Percentiles rank a stretch among this genome's conserved stretches.
Conservation (phyloP, 1,284 basidiomycete genomes). For the Rhodotorula sp. region DNA sequence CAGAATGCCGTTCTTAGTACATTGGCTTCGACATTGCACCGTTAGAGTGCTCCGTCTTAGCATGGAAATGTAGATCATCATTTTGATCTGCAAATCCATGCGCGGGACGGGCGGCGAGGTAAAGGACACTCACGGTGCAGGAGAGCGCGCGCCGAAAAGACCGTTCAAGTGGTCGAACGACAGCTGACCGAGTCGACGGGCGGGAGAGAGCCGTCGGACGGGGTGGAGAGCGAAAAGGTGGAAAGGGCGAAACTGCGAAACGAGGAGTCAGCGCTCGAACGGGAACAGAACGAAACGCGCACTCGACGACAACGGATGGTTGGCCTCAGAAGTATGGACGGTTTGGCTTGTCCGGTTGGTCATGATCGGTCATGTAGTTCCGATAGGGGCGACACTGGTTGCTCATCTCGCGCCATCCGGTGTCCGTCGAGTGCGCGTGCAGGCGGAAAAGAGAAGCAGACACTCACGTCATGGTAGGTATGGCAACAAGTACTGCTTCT, state of each 20-base stretch:
- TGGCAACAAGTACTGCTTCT: slow-evolving; percentile 18
- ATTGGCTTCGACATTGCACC: slow-evolving; percentile 15
- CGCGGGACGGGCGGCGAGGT: not conserved
- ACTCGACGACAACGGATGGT: not conserved
- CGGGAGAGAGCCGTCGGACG: too few species aligned
- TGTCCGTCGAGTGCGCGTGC: not conserved
- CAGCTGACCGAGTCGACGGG: too few species aligned
- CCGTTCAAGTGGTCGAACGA: too few species aligned
- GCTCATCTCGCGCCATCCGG: slow-evolving; percentile 36
- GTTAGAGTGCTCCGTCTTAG: slow-evolving; percentile 25
- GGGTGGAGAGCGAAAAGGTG: too few species aligned
- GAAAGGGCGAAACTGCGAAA: too few species aligned
- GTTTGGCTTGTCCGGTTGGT: slow-evolving; percentile 42
- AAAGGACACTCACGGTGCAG: not conserved
- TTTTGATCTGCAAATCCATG: not conserved
- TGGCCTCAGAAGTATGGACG: slow-evolving; percentile 30
- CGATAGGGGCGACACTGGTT: slow-evolving; percentile 47
- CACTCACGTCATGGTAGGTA: not conserved
- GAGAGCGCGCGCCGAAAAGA: too few species aligned
- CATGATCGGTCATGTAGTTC: slow-evolving; percentile 37
- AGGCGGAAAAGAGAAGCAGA: not conserved
- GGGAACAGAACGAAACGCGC: not conserved
- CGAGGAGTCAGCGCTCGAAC: not conserved
- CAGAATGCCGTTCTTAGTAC: not conserved
- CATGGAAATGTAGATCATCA: slow-evolving; percentile 27